Evolutionary conservation across 805 yeast genomes (phyloP), one percentile per base, ranked within the genome.

Genomic region (Ogataea polymorpha): DNA sequence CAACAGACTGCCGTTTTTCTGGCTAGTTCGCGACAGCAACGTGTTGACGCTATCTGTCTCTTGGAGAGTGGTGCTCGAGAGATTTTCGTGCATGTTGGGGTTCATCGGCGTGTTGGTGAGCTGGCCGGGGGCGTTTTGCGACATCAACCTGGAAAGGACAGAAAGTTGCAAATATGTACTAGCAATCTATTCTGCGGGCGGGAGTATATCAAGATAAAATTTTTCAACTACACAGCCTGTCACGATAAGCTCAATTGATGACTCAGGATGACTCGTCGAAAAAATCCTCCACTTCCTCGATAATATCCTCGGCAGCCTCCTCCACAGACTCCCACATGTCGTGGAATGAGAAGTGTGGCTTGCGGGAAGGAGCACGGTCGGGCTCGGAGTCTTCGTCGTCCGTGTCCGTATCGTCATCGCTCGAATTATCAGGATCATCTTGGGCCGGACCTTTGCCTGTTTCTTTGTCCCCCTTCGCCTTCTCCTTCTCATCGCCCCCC

Each of bases 231-330:
- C 41, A 37, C 45, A 20, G 32, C 37, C 35, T 16, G n/a, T 14
- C 23, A 9, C 21, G 33, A 33, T 39, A 30, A 33, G 37, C 37
- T 24, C 12, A 24, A 12, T 24, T 24, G 27, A 24, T 24, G 27
- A 24, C 27, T 24, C 27, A 24, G n/a, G 13, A 24, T 8, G 27
- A 24, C 14, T 38, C 36, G 16, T 44, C 55, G 6, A 46, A 30
- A 23, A 54, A 38, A 6, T 59, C 64, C 27, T 58, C 59, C 8
- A 59, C 42, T 3, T 53, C 56, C 4, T 57, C 59, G 11, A 52
- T 52, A 3, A 58, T 28, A 3, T 56, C 54, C 16, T 55, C 63
- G 35, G 62, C 42, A 3, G 55, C 29, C 15, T 50, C 54, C 34
- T 44, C 45, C 27, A 52, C 21, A 9, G 48, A 42, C 8, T 46